These are phyloP conservation scores for Coemansia umbellata DNA, from an alignment of 192 early-diverging fungal genomes.

Conservation along the genomic window DNA sequence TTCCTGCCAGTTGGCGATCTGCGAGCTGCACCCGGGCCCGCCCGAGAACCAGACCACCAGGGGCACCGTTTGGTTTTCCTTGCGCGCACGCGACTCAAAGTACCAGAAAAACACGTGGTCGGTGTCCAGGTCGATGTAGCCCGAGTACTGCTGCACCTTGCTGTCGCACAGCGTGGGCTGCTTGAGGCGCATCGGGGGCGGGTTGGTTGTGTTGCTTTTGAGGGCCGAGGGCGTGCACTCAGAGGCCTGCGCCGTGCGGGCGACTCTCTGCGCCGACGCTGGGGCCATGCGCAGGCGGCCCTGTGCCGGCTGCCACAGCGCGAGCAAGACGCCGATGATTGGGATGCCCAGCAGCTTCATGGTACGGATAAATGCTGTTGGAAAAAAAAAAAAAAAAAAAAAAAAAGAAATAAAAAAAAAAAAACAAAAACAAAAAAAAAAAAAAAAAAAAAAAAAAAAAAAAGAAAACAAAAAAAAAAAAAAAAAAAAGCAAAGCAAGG, in stretches of 20 bases:
- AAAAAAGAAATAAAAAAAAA: background rate
- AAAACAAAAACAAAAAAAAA: background rate
- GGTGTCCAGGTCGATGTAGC: conserved; percentile 61
- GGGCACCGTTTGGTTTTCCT: conserved; percentile 55
- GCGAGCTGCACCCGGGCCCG: conserved; percentile 72
- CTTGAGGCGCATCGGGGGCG: conserved; percentile 59
- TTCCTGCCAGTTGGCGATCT: conserved; percentile 73
- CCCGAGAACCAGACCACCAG: conserved; percentile 73
- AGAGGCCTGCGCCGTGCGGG: background rate
- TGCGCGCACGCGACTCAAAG: conserved; percentile 59
- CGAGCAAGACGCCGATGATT: background rate
- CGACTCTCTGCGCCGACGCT: background rate
- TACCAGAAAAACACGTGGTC: conserved; percentile 65
- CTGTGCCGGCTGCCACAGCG: background rate
- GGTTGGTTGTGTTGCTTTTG: conserved; percentile 11
- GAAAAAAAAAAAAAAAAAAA: background rate
- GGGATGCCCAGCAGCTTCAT: too few species aligned
- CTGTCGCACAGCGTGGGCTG: conserved; percentile 79
- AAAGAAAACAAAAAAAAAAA: background rate
- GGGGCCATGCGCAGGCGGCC: background rate
- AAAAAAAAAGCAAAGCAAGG: background rate
- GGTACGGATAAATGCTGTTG: background rate
- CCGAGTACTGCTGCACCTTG: conserved; percentile 81
- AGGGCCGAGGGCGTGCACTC: conserved; percentile 16
- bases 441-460: background rate